A percentile compares a stretch with the other conserved stretches of the same genome.
phyloP scores from a whole-genome alignment of 2,329 filamentous ascomycete genomes.

The Dactylellina cionopaga region DNA sequence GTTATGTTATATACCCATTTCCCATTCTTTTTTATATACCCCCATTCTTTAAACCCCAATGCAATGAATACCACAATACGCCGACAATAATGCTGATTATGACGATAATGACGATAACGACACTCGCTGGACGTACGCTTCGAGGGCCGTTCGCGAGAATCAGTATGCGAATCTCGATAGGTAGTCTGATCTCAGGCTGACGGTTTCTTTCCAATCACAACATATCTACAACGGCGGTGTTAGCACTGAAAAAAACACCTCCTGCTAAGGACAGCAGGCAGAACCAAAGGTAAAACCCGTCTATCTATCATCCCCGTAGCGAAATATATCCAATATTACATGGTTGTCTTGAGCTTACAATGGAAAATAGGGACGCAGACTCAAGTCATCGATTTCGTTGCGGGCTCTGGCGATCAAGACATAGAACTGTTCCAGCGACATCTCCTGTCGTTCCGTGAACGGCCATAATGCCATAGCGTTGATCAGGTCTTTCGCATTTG shows the following conservation, averaged over 20 bases:
- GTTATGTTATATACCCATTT: slow-evolving; percentile 21
- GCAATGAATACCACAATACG: slow-evolving; percentile 50
- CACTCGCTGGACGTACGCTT: slow-evolving; percentile 39
- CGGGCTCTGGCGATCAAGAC: slow-evolving; percentile 55
- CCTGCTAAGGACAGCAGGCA: neutral
- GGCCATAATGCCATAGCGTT: slow-evolving; percentile 62
- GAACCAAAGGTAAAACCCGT: slow-evolving; percentile 2
- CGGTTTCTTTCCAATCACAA: slow-evolving; percentile 48
- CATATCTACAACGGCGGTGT: slow-evolving; percentile 32
- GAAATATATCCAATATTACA: neutral
- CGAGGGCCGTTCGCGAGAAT: slow-evolving; percentile 24
- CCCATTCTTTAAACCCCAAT: slow-evolving; percentile 31
- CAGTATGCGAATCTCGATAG: slow-evolving; percentile 23
- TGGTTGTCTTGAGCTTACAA: slow-evolving; percentile 53
- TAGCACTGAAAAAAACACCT: neutral
- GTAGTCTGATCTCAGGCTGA: slow-evolving; percentile 9
- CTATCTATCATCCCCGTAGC: neutral
- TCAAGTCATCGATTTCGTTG: slow-evolving; percentile 55
- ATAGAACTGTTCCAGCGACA: slow-evolving; percentile 61
- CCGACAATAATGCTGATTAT: slow-evolving; percentile 45
- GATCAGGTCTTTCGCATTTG: slow-evolving; percentile 61
- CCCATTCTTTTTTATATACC: slow-evolving; percentile 30
- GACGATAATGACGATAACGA: slow-evolving; percentile 13
- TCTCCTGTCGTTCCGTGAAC: slow-evolving; percentile 61
- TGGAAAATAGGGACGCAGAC: slow-evolving; percentile 56